These are phyloP conservation scores for Fusarium sp. DNA, from an alignment of 2,329 filamentous ascomycete species.

Conservation along the genomic window DNA sequence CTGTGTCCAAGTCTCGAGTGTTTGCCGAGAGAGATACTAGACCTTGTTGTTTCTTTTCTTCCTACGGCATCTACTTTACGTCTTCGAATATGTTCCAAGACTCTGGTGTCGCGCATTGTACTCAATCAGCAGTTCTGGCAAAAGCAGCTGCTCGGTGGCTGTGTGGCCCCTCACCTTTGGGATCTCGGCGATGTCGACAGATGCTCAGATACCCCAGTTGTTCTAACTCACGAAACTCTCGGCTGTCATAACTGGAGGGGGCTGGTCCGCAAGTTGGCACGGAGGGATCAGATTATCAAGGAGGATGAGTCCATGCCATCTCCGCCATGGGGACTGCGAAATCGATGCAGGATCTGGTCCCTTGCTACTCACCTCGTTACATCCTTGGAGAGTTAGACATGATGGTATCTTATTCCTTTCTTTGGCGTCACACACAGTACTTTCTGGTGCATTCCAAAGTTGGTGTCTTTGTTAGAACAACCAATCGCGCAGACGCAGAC, in stretches of 20 bases:
- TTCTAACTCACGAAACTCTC: background rate
- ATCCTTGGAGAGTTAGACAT: background rate
- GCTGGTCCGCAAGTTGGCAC: background rate
- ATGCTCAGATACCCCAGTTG: background rate
- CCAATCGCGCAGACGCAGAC: background rate
- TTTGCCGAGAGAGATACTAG: background rate
- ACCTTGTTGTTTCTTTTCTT: background rate
- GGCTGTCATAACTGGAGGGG: background rate
- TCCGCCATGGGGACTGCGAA: background rate
- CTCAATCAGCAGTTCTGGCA: background rate
- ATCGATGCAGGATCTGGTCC: conserved; percentile 4
- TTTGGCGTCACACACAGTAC: too few species aligned
- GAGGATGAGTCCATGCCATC: background rate
- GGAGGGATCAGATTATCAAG: background rate
- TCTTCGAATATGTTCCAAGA: background rate
- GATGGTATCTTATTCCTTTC: background rate
- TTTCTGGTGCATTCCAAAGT: too few species aligned
- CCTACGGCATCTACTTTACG: background rate
- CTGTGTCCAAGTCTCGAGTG: background rate
- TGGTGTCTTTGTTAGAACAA: background rate
- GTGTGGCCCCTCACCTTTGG: background rate
- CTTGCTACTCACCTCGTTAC: background rate
- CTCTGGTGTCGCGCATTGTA: background rate
- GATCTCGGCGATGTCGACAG: background rate
- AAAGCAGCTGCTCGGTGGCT: background rate